These are phyloP conservation scores for Podosphaera leucotricha DNA, from an alignment of 2,329 filamentous ascomycete species.

Conservation along the genomic window DNA sequence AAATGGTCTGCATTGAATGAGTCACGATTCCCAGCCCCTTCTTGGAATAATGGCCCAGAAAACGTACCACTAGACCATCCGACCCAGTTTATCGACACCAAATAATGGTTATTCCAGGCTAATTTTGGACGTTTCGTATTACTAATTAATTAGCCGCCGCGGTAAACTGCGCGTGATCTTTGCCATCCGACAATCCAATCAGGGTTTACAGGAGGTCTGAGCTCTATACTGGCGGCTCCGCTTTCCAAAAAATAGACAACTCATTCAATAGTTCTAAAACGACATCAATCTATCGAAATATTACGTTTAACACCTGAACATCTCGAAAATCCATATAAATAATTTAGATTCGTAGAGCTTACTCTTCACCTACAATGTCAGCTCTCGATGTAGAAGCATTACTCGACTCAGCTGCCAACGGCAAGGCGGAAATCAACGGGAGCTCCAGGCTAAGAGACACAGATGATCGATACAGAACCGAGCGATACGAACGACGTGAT, in stretches of 20 bases:
- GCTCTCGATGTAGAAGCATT: slow-evolving; percentile 70
- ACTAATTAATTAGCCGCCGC: too few relatives aligned
- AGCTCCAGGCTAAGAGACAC: slow-evolving; percentile 26
- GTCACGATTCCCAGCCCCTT: too few relatives aligned
- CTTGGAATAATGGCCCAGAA: too few relatives aligned
- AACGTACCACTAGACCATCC: too few relatives aligned
- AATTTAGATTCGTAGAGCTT: neutral
- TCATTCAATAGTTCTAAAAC: too few relatives aligned
- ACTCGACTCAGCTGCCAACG: slow-evolving; percentile 60
- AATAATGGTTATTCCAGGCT: too few relatives aligned
- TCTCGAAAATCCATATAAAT: neutral
- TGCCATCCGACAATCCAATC: neutral
- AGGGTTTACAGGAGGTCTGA: neutral
- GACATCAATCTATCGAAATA: neutral
- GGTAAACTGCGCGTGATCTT: too few relatives aligned
- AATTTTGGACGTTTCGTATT: too few relatives aligned
- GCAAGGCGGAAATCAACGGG: slow-evolving; percentile 21
- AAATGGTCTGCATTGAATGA: too few relatives aligned
- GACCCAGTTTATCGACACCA: too few relatives aligned
- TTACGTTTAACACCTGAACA: neutral
- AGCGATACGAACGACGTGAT: slow-evolving; percentile 27
- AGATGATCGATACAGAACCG: slow-evolving; percentile 31
- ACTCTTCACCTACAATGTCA: slow-evolving; percentile 28
- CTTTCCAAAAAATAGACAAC: neutral
- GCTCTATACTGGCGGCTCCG: neutral